Conservation (phyloP, 169 alveolate genomes). For the Plasmodium cynomolgi region DNA sequence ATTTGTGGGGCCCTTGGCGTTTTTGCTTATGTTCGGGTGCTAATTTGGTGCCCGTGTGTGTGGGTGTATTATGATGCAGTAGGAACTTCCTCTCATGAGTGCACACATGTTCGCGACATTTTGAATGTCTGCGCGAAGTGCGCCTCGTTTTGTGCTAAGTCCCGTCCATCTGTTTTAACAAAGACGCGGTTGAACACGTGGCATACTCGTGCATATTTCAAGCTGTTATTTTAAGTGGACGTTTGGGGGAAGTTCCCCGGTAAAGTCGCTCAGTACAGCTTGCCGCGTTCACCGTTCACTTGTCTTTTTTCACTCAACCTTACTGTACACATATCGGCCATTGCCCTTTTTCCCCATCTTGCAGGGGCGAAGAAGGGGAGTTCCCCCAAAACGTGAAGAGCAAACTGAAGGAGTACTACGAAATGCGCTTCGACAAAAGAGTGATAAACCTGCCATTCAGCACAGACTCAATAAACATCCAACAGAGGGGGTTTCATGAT, state of each 20-base stretch:
- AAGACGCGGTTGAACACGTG: not conserved
- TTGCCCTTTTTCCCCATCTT: not conserved
- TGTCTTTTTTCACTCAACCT: not conserved
- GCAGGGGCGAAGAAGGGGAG: conserved; percentile 16
- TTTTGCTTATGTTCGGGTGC: not conserved
- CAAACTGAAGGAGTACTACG: conserved; percentile 53
- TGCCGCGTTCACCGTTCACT: not conserved
- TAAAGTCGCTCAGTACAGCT: not conserved
- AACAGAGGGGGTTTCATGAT: conserved; percentile 88
- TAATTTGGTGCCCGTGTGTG: not conserved
- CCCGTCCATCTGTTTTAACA: not conserved
- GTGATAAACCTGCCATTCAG: conserved; percentile 83
- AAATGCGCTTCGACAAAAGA: conserved; percentile 67
- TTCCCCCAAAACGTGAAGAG: conserved; percentile 26
- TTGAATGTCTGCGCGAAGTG: not conserved
- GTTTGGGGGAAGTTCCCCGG: not conserved
- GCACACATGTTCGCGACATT: not conserved
- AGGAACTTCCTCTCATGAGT: not conserved
- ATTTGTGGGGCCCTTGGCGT: not conserved
- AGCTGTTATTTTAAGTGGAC: not conserved
- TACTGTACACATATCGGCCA: not conserved
- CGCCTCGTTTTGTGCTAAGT: not conserved
- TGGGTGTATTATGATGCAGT: not conserved
- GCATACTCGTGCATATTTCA: not conserved
- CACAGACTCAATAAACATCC: conserved; percentile 84